These are phyloP conservation scores for Irpex sp. DNA, from an alignment of 1,284 basidiomycete species.

Conservation along the genomic window DNA sequence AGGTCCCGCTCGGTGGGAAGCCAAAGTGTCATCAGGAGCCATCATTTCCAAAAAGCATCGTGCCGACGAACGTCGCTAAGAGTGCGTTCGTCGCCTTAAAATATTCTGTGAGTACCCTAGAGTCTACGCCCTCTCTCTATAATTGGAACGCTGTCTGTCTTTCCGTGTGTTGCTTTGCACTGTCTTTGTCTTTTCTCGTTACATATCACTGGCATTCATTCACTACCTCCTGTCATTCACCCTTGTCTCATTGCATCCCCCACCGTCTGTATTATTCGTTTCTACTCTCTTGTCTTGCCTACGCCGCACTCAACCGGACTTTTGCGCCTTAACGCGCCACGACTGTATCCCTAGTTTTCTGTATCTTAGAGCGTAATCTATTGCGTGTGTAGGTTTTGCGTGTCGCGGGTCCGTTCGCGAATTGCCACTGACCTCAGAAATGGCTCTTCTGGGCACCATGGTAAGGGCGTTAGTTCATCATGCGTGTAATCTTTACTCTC, in stretches of 20 bases:
- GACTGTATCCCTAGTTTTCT: conserved; percentile 12
- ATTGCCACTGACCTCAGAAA: not conserved
- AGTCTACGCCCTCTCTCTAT: not conserved
- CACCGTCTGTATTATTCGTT: not conserved
- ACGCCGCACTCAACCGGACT: not conserved
- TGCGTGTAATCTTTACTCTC: not conserved
- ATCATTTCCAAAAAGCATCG: conserved; percentile 32
- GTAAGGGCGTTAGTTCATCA: not conserved
- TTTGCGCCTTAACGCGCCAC: not conserved
- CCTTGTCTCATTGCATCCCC: not conserved
- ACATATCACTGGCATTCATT: not conserved
- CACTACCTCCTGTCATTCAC: not conserved
- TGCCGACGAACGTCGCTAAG: conserved; percentile 25
- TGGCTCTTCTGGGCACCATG: not conserved
- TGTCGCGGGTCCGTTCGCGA: not conserved
- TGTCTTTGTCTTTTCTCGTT: not conserved
- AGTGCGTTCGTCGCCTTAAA: conserved; percentile 1
- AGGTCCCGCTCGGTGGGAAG: conserved; percentile 59
- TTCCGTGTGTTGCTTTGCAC: not conserved
- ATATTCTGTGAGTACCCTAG: conserved; percentile 9
- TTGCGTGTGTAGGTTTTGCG: not conserved
- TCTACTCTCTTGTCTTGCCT: not conserved
- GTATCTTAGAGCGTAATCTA: not conserved
- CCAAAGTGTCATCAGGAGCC: conserved; percentile 40
- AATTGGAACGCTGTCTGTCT: conserved; percentile 1